These are phyloP conservation scores for Gymnopilus dilepis DNA, from an alignment of 768 basidiomycete genomes.

Conservation along the genomic window DNA sequence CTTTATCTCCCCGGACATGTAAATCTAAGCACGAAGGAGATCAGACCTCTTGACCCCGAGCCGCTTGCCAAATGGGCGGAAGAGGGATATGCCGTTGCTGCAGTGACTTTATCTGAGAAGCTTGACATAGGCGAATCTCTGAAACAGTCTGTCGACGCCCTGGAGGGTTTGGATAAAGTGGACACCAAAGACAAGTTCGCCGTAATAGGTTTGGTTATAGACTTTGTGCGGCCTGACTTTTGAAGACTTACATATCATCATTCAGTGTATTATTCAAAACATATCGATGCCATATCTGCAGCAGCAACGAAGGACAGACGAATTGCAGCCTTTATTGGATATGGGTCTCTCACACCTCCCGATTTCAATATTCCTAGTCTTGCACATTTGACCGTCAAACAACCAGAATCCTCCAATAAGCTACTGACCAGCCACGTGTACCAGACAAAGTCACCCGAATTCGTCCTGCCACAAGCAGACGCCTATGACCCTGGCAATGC, in stretches of 20 bases:
- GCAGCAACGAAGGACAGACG: constrained; percentile 35
- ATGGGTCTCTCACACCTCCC: constrained; percentile 34
- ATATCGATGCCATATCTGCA: constrained; percentile 34
- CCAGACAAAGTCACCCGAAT: constrained; percentile 39
- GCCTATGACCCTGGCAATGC: constrained; percentile 48
- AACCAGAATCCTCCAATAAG: constrained; percentile 23
- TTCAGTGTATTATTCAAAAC: constrained; percentile 39
- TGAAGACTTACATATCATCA: not conserved
- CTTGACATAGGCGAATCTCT: constrained; percentile 35
- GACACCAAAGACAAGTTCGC: constrained; percentile 50
- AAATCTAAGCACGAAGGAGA: constrained; percentile 22
- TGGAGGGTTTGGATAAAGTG: constrained; percentile 41
- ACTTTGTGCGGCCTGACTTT: not conserved
- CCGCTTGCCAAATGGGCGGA: constrained; percentile 60
- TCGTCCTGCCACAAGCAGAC: constrained; percentile 47
- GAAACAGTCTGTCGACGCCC: constrained; percentile 37
- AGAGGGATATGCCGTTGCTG: constrained; percentile 56
- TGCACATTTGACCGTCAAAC: constrained; percentile 38
- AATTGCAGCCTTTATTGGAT: constrained; percentile 43
- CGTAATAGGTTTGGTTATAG: constrained; percentile 44
- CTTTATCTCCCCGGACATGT: constrained; percentile 45
- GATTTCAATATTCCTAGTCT: constrained; percentile 39
- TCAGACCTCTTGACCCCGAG: constrained; percentile 49
- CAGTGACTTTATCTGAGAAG: constrained; percentile 32
- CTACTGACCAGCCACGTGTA: constrained; percentile 36